These are phyloP conservation scores for Plectosphaerella plurivora DNA, from an alignment of 2,329 filamentous ascomycete species.

Conservation along the genomic window DNA sequence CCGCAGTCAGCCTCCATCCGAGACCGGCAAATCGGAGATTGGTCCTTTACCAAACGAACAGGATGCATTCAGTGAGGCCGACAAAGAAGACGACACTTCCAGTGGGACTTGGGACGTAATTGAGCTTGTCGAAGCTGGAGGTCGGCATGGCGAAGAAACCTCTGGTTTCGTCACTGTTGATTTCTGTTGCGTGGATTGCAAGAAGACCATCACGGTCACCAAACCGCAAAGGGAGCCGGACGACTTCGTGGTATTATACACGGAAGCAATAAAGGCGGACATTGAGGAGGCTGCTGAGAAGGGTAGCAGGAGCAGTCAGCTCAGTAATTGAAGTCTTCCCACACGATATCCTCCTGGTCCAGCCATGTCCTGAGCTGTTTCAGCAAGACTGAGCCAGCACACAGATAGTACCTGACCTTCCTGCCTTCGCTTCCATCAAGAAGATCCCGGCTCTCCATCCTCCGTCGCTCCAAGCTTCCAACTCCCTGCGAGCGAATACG, in stretches of 20 bases:
- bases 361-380: slow-evolving; percentile 45
- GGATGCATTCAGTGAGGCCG: no score
- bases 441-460: slow-evolving; percentile 38
- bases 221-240: background rate
- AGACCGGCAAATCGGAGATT: no score
- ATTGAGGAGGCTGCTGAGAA: no score
- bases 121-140: no score
- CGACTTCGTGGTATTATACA: background rate
- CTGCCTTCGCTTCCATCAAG: slow-evolving; percentile 10
- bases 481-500: slow-evolving; percentile 29
- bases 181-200: no score
- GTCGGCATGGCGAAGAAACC: no score
- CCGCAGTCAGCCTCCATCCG: no score
- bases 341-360: slow-evolving; percentile 46
- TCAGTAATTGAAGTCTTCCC: slow-evolving; percentile 60
- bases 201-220: background rate
- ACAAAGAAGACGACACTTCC: no score
- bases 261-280: no score
- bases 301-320: background rate
- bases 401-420: slow-evolving; percentile 43
- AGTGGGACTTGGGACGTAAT: no score
- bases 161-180: no score
- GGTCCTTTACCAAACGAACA: no score
- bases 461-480: slow-evolving; percentile 23
- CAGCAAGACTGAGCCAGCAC: slow-evolving; percentile 38